phyloP scores from a whole-genome alignment of 2,329 filamentous ascomycete species.

The Claviceps quebecensis region DNA sequence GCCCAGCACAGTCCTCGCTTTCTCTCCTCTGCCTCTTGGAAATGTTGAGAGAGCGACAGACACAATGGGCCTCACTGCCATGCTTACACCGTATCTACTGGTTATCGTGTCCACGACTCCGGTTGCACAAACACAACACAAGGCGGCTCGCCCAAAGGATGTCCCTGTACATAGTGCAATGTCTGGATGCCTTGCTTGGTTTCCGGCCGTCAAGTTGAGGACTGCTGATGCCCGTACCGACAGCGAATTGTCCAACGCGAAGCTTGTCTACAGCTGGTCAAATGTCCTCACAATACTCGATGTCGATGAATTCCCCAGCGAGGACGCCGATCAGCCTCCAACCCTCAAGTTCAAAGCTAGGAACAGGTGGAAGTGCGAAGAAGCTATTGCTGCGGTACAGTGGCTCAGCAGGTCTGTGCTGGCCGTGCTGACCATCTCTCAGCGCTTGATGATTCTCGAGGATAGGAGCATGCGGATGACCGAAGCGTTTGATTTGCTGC shows the following conservation, averaged over 20 bases:
- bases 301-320: constrained; percentile 55
- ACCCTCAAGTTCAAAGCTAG: constrained; percentile 67
- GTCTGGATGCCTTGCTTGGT: constrained; percentile 93
- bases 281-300: constrained; percentile 93
- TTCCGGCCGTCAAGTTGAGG: constrained; percentile 88
- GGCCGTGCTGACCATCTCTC: constrained; percentile 83
- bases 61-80: constrained; percentile 76
- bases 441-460: constrained; percentile 83
- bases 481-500: constrained; percentile 82
- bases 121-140: constrained; percentile 90
- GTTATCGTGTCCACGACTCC: constrained; percentile 97
- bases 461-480: constrained; percentile 82
- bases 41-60: constrained; percentile 86
- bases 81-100: constrained; percentile 87
- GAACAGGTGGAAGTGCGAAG: constrained; percentile 83
- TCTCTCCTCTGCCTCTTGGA: constrained; percentile 80
- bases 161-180: constrained; percentile 79
- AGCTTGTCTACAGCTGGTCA: constrained; percentile 96
- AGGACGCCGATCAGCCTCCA: constrained; percentile 64
- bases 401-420: constrained; percentile 93
- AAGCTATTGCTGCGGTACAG: constrained; percentile 90
- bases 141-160: constrained; percentile 81
- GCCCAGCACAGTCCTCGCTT: constrained; percentile 87
- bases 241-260: constrained; percentile 61
- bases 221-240: constrained; percentile 51